These are phyloP conservation scores for Chenopodium suecicum DNA, from an alignment of 148 eudicot genomes.

Conservation along the genomic window DNA sequence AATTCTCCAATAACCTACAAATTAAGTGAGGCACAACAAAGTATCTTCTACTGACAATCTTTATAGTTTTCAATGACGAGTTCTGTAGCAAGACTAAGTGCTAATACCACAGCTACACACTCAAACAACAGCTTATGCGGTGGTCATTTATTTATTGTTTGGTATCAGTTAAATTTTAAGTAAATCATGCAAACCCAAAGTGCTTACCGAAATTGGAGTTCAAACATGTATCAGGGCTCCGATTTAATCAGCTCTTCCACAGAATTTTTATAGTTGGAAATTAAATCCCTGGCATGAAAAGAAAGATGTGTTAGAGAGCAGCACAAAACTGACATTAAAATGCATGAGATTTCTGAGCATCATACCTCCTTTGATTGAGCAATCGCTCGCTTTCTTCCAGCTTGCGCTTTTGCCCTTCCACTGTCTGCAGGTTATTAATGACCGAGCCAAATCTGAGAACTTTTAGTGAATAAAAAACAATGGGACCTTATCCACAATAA, in stretches of 20 bases:
- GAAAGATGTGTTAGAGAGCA: not conserved
- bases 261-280: constrained; percentile 53
- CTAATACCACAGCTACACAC: not conserved
- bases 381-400: constrained; percentile 68
- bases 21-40: not conserved
- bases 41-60: not conserved
- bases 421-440: constrained; percentile 46
- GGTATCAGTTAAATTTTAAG: not conserved
- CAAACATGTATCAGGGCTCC: constrained; percentile 32
- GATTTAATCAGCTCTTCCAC: constrained; percentile 59
- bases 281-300: constrained; percentile 52
- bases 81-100: not conserved
- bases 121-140: not conserved
- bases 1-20: not conserved
- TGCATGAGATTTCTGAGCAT: not conserved
- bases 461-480: not conserved
- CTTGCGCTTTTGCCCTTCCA: constrained; percentile 77
- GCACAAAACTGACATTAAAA: not conserved
- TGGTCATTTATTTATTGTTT: not conserved
- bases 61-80: not conserved
- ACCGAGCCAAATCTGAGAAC: not conserved
- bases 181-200: not conserved
- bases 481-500: not conserved
- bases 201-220: constrained; percentile 8
- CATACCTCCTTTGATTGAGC: constrained; percentile 73